Evolutionary conservation across 176 grass and related monocot genomes (phyloP).

Genomic region (Phragmites australis): DNA sequence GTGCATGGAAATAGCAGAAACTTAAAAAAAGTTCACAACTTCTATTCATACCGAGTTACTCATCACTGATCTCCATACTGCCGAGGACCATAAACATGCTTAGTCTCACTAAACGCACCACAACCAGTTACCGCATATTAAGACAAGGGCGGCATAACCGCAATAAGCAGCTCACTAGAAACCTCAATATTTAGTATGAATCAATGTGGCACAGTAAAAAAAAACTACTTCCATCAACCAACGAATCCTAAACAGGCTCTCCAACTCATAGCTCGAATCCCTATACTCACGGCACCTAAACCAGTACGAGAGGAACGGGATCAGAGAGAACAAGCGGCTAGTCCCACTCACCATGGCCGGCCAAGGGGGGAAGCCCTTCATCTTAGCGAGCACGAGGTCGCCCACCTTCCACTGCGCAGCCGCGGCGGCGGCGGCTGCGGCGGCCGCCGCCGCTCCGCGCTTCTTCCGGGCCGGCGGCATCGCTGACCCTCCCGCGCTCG

Average conservation of each 20-base stretch:
- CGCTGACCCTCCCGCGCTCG: constrained; percentile 44
- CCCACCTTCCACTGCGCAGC: constrained; percentile 92
- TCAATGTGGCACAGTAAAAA: neutral
- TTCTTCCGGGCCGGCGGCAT: constrained; percentile 80
- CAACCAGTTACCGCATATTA: neutral
- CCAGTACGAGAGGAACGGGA: constrained; percentile 9
- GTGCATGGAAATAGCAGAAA: constrained; percentile 21
- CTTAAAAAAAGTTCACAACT: neutral
- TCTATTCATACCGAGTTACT: neutral
- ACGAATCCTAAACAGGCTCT: constrained; percentile 22
- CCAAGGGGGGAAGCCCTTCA: constrained; percentile 97
- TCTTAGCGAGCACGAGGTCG: constrained; percentile 98
- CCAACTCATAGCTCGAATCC: neutral
- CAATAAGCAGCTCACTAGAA: neutral
- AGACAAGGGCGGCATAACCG: neutral
- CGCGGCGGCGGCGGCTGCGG: constrained; percentile 58
- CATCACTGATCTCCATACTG: constrained; percentile 17
- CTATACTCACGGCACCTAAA: constrained; percentile 17
- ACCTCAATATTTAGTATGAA: neutral
- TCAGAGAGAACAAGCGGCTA: constrained; percentile 29
- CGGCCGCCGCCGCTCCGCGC: constrained; percentile 47
- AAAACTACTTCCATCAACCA: neutral
- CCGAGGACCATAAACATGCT: constrained; percentile 26
- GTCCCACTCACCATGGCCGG: constrained; percentile 70
- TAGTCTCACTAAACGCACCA: neutral